A percentile compares a stretch with the other conserved stretches of the same genome.
Conservation (phyloP, 108 stramenopile genomes). For the Stephanodiscus triporus region DNA sequence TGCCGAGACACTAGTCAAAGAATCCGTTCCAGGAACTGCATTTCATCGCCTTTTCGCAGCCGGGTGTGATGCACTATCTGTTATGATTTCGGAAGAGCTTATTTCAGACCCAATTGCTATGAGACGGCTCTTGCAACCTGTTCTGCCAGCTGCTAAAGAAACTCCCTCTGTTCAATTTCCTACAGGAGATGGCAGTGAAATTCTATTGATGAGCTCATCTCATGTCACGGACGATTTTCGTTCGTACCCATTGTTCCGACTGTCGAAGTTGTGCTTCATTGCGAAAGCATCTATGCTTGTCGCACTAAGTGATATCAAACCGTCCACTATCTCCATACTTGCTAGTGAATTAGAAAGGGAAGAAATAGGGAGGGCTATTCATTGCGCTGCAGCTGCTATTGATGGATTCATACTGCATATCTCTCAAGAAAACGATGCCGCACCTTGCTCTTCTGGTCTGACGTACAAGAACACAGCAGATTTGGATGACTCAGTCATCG, state of each 20-base stretch:
- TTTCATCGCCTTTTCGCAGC: constrained; percentile 61
- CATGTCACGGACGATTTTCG: constrained; percentile 39
- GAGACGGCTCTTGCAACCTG: constrained; percentile 66
- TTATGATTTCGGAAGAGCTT: constrained; percentile 52
- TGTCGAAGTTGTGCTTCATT: constrained; percentile 57
- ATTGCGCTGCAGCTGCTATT: constrained; percentile 69
- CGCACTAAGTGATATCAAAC: constrained; percentile 27
- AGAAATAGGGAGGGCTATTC: constrained; percentile 49
- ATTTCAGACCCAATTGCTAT: constrained; percentile 60
- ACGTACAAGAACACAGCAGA: constrained; percentile 44
- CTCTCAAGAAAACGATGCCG: neutral
- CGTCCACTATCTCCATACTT: constrained; percentile 42
- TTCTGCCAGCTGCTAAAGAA: constrained; percentile 43
- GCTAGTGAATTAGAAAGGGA: constrained; percentile 28
- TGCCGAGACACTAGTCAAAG: constrained; percentile 38
- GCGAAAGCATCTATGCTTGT: constrained; percentile 47
- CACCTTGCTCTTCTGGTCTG: constrained; percentile 25
- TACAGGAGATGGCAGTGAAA: constrained; percentile 8
- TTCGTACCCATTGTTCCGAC: constrained; percentile 36
- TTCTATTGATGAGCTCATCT: constrained; percentile 20
- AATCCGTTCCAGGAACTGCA: constrained; percentile 33
- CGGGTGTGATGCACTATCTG: constrained; percentile 65
- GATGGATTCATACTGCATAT: constrained; percentile 62
- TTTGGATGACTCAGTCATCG: constrained; percentile 32
- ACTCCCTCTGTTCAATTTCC: constrained; percentile 44